Evolutionary conservation across 2,329 filamentous ascomycete species (phyloP), one percentile per base, ranked within the genome.

Genomic region (Scedosporium boydii): DNA sequence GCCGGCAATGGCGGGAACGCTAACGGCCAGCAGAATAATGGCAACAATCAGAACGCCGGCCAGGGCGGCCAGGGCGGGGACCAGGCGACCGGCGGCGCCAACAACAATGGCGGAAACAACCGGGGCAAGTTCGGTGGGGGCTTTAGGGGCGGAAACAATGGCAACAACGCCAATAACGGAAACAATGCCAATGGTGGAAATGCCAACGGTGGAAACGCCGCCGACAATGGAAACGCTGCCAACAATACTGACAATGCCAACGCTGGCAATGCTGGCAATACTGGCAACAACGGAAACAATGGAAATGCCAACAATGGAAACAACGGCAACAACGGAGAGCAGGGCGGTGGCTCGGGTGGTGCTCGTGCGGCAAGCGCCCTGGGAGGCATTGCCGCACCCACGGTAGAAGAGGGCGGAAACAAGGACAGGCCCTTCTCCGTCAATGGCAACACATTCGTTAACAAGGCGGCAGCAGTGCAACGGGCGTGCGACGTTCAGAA

Each of bases 401-500:
- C 74, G 10, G 78, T 86, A 26, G 71, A 70, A 44, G 67, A 82
- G 67, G 77, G 78, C 4, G 79, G 80, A 53, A 73, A 82, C 68
- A 27, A 14, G 23, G 68, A 71, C 62, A 78, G 84, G 38, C 82
- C 83, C 62, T 87, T 87, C 72, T 66, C 71, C 23, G 82, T 86
- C 63, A 80, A 82, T 67, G 82, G 81, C 58, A 75, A 77, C 75
- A 85, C 77, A 44, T 88, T 89, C 69, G 80, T 80, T 46, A 81
- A 81, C 69, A 70, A 81, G 66, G 73, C 70, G 3, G 81, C 80
- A 9, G 86, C 86, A 21, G 73, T 81, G 48, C 80, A 86, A 72
- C 78, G 86, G 57, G 80, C 83, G 42, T 89, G 86, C 69, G 80
- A 85, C 64, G 80, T 86, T 63, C 84, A 88, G 74, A 82, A 85